Conservation (phyloP, 306 rosid genomes). For the Quercus rubra region DNA sequence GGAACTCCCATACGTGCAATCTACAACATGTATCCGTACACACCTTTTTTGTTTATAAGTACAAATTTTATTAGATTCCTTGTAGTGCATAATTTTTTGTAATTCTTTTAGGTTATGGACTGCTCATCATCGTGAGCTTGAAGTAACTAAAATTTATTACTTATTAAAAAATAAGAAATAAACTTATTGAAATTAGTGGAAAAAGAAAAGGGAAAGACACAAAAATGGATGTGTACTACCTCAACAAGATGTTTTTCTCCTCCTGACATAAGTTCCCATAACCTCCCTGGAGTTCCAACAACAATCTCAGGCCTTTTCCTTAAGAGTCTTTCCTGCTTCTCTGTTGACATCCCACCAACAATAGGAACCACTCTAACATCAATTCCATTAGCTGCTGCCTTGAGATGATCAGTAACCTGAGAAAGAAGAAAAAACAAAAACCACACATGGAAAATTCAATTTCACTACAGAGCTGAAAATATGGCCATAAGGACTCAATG, state of each 20-base stretch:
- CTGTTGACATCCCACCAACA: slow-evolving; percentile 91
- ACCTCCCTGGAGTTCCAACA: slow-evolving; percentile 96
- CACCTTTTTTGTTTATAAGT: too few relatives aligned
- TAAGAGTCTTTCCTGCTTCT: slow-evolving; percentile 89
- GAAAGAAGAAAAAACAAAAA: neutral
- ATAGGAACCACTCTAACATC: slow-evolving; percentile 72
- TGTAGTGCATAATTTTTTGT: too few relatives aligned
- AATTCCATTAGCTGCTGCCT: slow-evolving; percentile 56
- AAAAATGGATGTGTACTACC: slow-evolving; percentile 31
- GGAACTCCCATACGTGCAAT: neutral
- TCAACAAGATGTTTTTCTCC: slow-evolving; percentile 85
- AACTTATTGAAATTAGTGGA: too few relatives aligned
- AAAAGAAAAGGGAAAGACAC: too few relatives aligned
- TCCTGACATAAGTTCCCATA: slow-evolving; percentile 91
- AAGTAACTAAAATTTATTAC: too few relatives aligned
- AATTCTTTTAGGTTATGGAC: too few relatives aligned
- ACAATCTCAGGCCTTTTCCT: slow-evolving; percentile 79
- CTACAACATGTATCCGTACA: slow-evolving; percentile 1
- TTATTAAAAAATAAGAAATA: too few relatives aligned
- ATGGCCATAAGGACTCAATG: neutral
- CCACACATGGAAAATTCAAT: neutral
- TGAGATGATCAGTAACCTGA: slow-evolving; percentile 88
- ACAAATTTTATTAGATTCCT: too few relatives aligned
- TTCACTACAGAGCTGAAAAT: neutral
- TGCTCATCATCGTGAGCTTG: too few relatives aligned